These are phyloP conservation scores for Rhamnella rubrinervis DNA, from an alignment of 331 rosid species.

Conservation along the genomic window DNA sequence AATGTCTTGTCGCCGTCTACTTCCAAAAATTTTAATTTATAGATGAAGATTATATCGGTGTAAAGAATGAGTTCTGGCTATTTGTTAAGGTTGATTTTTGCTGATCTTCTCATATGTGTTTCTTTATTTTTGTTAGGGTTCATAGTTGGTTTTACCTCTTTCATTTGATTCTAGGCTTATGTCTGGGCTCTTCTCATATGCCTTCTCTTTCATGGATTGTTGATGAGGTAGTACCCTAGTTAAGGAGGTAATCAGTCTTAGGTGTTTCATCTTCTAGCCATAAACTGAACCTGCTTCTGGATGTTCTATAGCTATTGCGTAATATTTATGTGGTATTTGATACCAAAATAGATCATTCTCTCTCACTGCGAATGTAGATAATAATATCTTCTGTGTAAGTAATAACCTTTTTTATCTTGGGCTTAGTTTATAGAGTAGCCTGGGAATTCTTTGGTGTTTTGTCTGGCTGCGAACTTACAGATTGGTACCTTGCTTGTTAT, in stretches of 20 bases:
- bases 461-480: slow-evolving; percentile 6
- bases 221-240: slow-evolving; percentile 11
- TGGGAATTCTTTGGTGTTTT: slow-evolving; percentile 9
- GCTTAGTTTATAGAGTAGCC: neutral
- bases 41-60: slow-evolving; percentile 1
- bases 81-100: neutral
- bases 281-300: neutral
- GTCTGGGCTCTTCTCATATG: slow-evolving; percentile 7
- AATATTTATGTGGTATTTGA: neutral
- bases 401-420: neutral
- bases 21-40: neutral
- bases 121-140: slow-evolving; percentile 3
- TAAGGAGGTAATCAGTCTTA: neutral
- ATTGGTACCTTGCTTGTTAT: neutral
- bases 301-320: neutral
- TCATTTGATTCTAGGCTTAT: neutral
- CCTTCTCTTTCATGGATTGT: slow-evolving; percentile 7
- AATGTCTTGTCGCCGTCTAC: neutral
- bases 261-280: neutral
- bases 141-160: neutral
- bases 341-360: no score
- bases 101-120: neutral
- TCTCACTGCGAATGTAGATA: no score
- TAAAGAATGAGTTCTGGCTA: neutral
- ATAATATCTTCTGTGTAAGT: neutral